Percentiles rank a stretch among this genome's conserved stretches.
phyloP scores from a whole-genome alignment of 371 early-diverging fungal genomes.

The Mortierella sp. region DNA sequence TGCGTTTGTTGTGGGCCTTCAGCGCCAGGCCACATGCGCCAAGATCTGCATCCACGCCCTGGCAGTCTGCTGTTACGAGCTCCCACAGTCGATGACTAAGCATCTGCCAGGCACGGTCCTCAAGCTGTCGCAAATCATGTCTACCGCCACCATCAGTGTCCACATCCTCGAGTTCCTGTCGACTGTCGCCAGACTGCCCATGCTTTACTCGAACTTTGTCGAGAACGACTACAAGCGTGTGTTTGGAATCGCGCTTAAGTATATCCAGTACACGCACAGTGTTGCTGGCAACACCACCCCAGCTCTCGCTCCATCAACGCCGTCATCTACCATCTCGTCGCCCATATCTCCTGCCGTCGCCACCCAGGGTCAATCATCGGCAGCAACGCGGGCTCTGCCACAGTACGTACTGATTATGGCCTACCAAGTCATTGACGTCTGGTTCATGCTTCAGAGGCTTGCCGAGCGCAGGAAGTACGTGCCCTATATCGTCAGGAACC shows the following conservation, averaged over 20 bases:
- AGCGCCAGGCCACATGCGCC: conserved; percentile 78
- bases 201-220: conserved; percentile 85
- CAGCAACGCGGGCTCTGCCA: conserved; percentile 64
- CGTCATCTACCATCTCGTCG: conserved; percentile 40
- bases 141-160: conserved; percentile 83
- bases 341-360: conserved; percentile 30
- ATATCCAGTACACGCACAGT: conserved; percentile 82
- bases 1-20: conserved; percentile 85
- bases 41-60: conserved; percentile 89
- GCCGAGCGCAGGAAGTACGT: conserved; percentile 85
- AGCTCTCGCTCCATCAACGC: conserved; percentile 30
- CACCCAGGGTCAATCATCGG: conserved; percentile 30
- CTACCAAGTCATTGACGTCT: conserved; percentile 89
- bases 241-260: conserved; percentile 94
- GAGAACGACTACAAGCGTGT: conserved; percentile 88
- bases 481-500: conserved; percentile 82
- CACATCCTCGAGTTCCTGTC: conserved; percentile 93
- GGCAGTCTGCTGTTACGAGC: conserved; percentile 84
- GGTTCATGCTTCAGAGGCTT: conserved; percentile 86
- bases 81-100: conserved; percentile 84
- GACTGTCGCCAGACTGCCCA: conserved; percentile 84
- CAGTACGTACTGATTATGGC: conserved; percentile 92
- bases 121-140: conserved; percentile 88
- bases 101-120: conserved; percentile 79
- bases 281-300: conserved; percentile 39